Percentiles rank a stretch among this genome's conserved stretches.
Conservation (phyloP, 2,329 filamentous ascomycete genomes). For the Coleophoma eucalyptorum region DNA sequence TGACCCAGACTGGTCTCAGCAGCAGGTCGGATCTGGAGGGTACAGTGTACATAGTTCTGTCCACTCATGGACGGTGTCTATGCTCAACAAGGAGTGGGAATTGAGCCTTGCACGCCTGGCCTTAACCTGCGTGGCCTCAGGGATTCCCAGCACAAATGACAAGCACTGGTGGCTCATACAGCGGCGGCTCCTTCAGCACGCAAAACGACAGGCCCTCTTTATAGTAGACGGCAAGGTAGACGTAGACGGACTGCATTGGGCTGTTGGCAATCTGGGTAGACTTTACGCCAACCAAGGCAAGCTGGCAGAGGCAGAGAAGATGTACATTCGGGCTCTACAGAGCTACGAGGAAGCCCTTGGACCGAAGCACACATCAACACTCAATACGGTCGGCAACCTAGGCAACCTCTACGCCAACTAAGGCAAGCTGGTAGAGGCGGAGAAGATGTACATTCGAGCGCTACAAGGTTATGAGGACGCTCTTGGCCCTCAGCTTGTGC, state of each 20-base stretch:
- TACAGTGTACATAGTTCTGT: constrained; percentile 13
- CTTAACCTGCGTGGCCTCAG: too few species aligned
- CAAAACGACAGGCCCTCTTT: too few species aligned
- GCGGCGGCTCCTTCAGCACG: too few species aligned
- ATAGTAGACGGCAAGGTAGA: constrained; percentile 8
- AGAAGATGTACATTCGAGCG: too few species aligned
- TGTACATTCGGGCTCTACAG: constrained; percentile 9
- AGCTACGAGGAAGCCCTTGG: constrained; percentile 16
- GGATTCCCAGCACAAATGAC: too few species aligned
- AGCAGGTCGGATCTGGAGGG: too few species aligned
- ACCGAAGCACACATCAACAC: constrained; percentile 16
- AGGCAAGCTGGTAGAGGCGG: neutral
- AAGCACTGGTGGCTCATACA: too few species aligned
- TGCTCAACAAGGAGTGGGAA: too few species aligned
- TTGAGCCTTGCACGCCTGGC: too few species aligned
- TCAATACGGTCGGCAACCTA: constrained; percentile 19
- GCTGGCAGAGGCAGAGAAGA: neutral
- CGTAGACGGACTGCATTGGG: constrained; percentile 4
- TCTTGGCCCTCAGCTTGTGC: constrained; percentile 8
- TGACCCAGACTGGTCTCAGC: too few species aligned
- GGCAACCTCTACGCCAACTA: constrained; percentile 17
- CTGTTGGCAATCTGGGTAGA: neutral
- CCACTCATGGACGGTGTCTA: too few species aligned
- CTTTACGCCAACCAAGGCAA: constrained; percentile 12
- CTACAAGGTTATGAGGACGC: constrained; percentile 7